Base-by-base conservation (phyloP, 2,329 filamentous ascomycete species). In the Cladosporium sphaerospermum region DNA sequence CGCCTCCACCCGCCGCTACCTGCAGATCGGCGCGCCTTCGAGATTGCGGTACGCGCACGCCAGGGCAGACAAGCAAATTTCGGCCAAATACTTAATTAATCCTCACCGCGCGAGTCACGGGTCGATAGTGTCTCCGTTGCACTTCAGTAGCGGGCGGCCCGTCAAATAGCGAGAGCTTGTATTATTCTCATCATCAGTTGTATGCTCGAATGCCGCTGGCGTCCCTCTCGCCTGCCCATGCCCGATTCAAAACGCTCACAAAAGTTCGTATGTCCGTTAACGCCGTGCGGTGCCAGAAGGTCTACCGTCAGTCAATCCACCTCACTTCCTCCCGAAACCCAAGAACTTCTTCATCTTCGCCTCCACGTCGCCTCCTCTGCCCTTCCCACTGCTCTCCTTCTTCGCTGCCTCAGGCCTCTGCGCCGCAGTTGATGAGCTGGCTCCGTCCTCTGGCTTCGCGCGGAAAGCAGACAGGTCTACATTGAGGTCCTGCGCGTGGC, bases 341-440 rank as follows among this genome's bases (percentile, higher is more conserved):
- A 91, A 70, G 80, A 87, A 89, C 67, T 88, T 89, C 16, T 86
- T 85, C 61, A 83, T 70, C 68, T 77, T 78, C 9, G 64, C 66
- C 56, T 71, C 67, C 48, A 66, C 52, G 57, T 70, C 69, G 54
- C 71, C 61, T 48, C 59, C 63, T 14, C 69, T 69, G 3, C 62
- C 71, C 36, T 70, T 64, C 16, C 59, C 57, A 9, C 45, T 54
- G 19, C 44, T 39, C 36, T 63, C 63, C 58, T 64, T 61, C 59
- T 66, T 63, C 56, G 23, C 58, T 56, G 64, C 61, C 7, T 63
- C 66, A 19, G 54, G 53, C 53, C 62, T 61, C 51, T 63, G 60
- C 19, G 53, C 56, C 36, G 36, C 36, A 7, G 36, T 3, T 28
- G 55, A 54, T 56, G 2, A 41, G 14, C 32, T 28, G 1, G 58